Evolutionary conservation across 176 grass and related monocot species (phyloP), one percentile per base, ranked within the genome.

Genomic region (Bonia amplexicaulis): DNA sequence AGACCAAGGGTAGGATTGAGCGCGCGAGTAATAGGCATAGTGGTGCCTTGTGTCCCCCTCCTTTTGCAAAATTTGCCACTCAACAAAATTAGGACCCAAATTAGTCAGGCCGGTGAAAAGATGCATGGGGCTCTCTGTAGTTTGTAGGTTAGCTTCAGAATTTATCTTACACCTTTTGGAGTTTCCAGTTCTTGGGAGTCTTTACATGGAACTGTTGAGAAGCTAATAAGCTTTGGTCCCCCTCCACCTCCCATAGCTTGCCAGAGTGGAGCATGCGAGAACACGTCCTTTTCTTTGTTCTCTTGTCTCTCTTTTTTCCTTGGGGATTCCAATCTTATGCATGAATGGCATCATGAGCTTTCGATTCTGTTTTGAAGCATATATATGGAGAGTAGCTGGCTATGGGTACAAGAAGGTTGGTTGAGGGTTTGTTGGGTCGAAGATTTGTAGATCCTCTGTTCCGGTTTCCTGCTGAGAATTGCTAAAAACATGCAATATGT

Each of bases 211-310:
- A 69, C 41, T 54, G 65, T 41, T 41, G 64, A 69, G 64, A 81
- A 69, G 79, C 79, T 40, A 37, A 26, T 40, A 37, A 41, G 35
- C 51, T 19, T 53, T 53, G 69, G 76, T 80, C 82, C 87, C 76
- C 76, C 61, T 51, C 52, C 52, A 58, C 76, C 61, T 42, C 52
- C 52, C 22, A 29, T 42, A 58, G 39, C 68, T 66, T 85, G 49
- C 82, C 42, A 89, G 45, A 58, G 39, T 41, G 72, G 68, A 80
- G 58, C 87, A 59, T 61, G 48, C 27, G 20, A 46, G 87, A 85
- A 74, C 61, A 29, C 23, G 57, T 74, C 85, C 76, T 80, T 80
- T 84, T 60, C 82, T 74, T 84, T 49, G 76, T 73, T 85, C 39
- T 80, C 48, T 59, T 22, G 5, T 80, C 51, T 45, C 35, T 20